Conservation (phyloP, 257 asterid species). For the Verbena officinalis region DNA sequence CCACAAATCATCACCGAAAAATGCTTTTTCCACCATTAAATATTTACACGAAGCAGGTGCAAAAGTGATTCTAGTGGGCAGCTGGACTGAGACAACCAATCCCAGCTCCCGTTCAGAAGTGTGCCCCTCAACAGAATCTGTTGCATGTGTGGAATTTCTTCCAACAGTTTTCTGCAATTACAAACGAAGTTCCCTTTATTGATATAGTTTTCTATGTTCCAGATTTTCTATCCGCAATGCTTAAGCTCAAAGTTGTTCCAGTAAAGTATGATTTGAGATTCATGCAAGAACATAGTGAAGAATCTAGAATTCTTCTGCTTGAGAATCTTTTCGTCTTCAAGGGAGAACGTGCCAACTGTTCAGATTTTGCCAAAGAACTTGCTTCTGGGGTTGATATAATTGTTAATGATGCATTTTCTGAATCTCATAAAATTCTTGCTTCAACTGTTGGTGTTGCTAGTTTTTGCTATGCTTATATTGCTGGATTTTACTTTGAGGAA, state of each 20-base stretch:
- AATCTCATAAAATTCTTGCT: slow-evolving; percentile 81
- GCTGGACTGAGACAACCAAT: slow-evolving; percentile 53
- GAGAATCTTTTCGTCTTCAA: slow-evolving; percentile 69
- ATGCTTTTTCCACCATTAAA: slow-evolving; percentile 63
- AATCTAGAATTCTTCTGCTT: slow-evolving; percentile 52
- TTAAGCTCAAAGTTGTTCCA: slow-evolving; percentile 68
- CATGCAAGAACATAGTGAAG: slow-evolving; percentile 41
- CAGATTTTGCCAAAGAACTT: slow-evolving; percentile 62
- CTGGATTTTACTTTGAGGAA: slow-evolving; percentile 86
- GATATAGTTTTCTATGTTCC: slow-evolving; percentile 37
- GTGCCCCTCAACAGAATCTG: slow-evolving; percentile 43
- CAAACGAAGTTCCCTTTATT: slow-evolving; percentile 16
- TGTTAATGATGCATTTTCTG: slow-evolving; percentile 85
- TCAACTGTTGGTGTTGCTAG: slow-evolving; percentile 85
- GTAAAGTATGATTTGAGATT: slow-evolving; percentile 39
- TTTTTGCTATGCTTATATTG: slow-evolving; percentile 65
- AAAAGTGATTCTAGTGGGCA: slow-evolving; percentile 62
- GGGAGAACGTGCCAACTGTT: slow-evolving; percentile 75
- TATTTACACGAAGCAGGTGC: slow-evolving; percentile 70
- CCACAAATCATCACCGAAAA: slow-evolving; percentile 36
- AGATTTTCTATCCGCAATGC: slow-evolving; percentile 66
- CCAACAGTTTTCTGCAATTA: slow-evolving; percentile 5
- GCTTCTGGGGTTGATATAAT: slow-evolving; percentile 73
- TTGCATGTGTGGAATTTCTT: slow-evolving; percentile 54
- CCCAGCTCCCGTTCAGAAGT: slow-evolving; percentile 33